Evolutionary conservation across 371 early-diverging fungal species (phyloP).

Genomic region (Umbelopsis sp.): DNA sequence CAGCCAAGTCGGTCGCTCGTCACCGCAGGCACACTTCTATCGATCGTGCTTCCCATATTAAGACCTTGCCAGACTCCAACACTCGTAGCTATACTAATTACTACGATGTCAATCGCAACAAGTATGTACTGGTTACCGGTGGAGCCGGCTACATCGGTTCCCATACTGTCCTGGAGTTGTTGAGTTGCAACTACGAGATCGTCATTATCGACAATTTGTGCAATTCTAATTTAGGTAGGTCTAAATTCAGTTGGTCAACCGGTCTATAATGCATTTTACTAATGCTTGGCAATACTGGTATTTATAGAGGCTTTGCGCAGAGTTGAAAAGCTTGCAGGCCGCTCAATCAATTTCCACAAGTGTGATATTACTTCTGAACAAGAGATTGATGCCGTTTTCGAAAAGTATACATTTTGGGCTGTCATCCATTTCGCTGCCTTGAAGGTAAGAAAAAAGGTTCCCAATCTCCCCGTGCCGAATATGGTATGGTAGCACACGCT

Average conservation of each 20-base stretch:
- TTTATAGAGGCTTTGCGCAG: constrained; percentile 50
- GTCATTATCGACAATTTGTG: constrained; percentile 83
- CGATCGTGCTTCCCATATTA: constrained; percentile 7
- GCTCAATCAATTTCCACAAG: constrained; percentile 44
- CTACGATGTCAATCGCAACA: constrained; percentile 22
- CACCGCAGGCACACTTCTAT: constrained; percentile 8
- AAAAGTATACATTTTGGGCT: constrained; percentile 65
- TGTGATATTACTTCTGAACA: constrained; percentile 47
- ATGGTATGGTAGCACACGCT: not conserved
- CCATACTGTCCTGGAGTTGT: constrained; percentile 83
- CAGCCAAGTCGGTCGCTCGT: not conserved
- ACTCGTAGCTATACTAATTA: constrained; percentile 2
- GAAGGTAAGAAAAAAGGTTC: constrained; percentile 47
- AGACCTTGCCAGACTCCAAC: constrained; percentile 5
- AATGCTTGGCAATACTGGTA: too few species aligned
- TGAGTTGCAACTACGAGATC: constrained; percentile 70
- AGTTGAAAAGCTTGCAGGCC: constrained; percentile 46
- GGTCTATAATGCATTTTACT: too few species aligned
- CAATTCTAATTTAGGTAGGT: constrained; percentile 60
- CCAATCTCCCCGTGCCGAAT: not conserved
- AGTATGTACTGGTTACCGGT: constrained; percentile 82
- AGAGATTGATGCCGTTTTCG: constrained; percentile 67
- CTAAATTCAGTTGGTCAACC: not conserved
- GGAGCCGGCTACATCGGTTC: constrained; percentile 93
- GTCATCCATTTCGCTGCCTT: constrained; percentile 93